A percentile compares a stretch with the other conserved stretches of the same genome.
phyloP scores from a whole-genome alignment of 1,284 basidiomycete species.

The Cutaneotrichosporon cavernicola region DNA sequence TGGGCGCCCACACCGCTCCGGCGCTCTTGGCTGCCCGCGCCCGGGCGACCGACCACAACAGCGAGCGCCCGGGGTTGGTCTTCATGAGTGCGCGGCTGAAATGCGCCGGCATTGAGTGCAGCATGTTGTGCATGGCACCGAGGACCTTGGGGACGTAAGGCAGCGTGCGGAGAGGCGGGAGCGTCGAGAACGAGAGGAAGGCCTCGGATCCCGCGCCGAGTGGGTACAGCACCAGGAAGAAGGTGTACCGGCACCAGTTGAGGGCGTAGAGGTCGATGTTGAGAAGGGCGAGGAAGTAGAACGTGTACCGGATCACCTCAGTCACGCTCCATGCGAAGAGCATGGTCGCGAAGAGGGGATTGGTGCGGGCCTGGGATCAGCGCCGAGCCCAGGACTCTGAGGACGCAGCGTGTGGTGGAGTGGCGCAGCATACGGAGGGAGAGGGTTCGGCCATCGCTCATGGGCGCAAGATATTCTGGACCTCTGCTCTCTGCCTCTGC shows the following conservation, averaged over 20 bases:
- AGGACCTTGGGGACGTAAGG: slow-evolving; percentile 30
- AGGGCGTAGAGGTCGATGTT: slow-evolving; percentile 53
- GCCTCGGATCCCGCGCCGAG: slow-evolving; percentile 89
- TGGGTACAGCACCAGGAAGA: slow-evolving; percentile 90
- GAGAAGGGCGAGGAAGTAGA: slow-evolving; percentile 75
- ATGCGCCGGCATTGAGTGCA: slow-evolving; percentile 32
- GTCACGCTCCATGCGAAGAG: slow-evolving; percentile 89
- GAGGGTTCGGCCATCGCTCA: not conserved
- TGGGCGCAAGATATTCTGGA: too few relatives aligned
- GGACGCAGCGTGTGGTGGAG: too few relatives aligned
- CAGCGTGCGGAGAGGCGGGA: slow-evolving; percentile 60
- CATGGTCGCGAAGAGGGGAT: slow-evolving; percentile 86
- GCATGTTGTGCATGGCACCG: slow-evolving; percentile 26
- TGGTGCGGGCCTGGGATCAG: slow-evolving; percentile 61
- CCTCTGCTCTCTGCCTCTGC: too few relatives aligned
- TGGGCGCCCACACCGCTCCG: slow-evolving; percentile 36
- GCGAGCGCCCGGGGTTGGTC: slow-evolving; percentile 30
- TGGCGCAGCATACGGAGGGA: not conserved
- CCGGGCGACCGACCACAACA: slow-evolving; percentile 40
- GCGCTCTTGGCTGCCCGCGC: slow-evolving; percentile 20
- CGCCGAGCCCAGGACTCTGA: not conserved
- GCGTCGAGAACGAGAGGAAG: slow-evolving; percentile 73
- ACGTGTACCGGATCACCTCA: slow-evolving; percentile 88
- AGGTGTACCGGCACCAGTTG: slow-evolving; percentile 68
- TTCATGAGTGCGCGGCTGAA: slow-evolving; percentile 28